Conservation (phyloP, 2,329 filamentous ascomycete genomes). For the Talaromyces pinophilus region DNA sequence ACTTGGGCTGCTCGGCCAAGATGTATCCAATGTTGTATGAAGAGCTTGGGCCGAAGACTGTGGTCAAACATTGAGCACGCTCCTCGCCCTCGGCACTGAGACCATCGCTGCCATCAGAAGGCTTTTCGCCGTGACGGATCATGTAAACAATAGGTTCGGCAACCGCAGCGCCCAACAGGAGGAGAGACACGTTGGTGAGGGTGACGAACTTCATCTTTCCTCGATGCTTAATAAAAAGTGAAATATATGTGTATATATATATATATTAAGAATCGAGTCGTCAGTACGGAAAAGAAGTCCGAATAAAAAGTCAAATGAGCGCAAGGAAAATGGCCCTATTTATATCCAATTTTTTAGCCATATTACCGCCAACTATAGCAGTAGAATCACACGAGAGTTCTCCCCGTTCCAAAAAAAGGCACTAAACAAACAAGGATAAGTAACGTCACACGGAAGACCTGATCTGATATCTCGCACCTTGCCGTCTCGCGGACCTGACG, state of each 20-base stretch:
- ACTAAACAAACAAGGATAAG: background rate
- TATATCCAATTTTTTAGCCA: background rate
- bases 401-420: background rate
- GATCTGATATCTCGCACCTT: background rate
- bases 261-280: background rate
- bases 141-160: constrained; percentile 58
- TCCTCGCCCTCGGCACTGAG: constrained; percentile 55
- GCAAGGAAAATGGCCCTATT: background rate
- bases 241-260: no score
- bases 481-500: constrained; percentile 9
- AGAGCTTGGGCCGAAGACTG: constrained; percentile 57
- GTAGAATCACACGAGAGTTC: background rate
- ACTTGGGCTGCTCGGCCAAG: constrained; percentile 58
- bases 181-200: constrained; percentile 1
- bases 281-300: background rate
- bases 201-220: constrained; percentile 19
- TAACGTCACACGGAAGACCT: background rate
- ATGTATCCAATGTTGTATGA: constrained; percentile 60
- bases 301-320: background rate
- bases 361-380: background rate
- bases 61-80: constrained; percentile 61
- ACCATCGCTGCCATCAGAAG: constrained; percentile 50
- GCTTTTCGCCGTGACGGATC: constrained; percentile 67
- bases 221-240: background rate
- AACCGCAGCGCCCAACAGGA: constrained; percentile 11